Evolutionary conservation across 140 eudicot species (phyloP).

Genomic region (Stevia rebaudiana): DNA sequence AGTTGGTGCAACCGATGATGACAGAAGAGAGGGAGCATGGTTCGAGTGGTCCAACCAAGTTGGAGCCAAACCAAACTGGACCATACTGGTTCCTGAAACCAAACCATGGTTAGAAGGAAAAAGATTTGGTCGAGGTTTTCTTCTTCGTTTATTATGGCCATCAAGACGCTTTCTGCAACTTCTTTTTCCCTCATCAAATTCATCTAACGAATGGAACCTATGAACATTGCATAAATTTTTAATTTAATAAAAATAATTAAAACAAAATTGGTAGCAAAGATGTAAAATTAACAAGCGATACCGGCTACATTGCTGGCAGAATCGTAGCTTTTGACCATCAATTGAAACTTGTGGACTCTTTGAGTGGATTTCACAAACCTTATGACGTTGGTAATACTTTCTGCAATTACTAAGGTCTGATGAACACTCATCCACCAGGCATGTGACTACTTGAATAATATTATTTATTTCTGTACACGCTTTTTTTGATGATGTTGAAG

Average conservation of each 20-base stretch:
- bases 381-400: conserved; percentile 52
- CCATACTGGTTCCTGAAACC: conserved; percentile 28
- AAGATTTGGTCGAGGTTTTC: conserved; percentile 40
- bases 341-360: conserved; percentile 45
- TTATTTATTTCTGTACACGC: conserved; percentile 1
- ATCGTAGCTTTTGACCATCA: conserved; percentile 33
- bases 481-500: conserved; percentile 31
- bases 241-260: no score
- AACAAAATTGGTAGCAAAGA: no score
- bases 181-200: conserved; percentile 58
- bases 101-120: conserved; percentile 29
- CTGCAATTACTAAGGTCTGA: conserved; percentile 45
- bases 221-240: neutral
- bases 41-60: conserved; percentile 18
- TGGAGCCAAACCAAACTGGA: conserved; percentile 28
- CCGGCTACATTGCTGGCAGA: conserved; percentile 68
- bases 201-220: conserved; percentile 54
- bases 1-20: no score
- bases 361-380: conserved; percentile 53
- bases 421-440: conserved; percentile 50
- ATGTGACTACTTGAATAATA: conserved; percentile 11
- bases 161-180: conserved; percentile 68
- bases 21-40: conserved; percentile 70
- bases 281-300: no score
- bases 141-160: conserved; percentile 53